These are phyloP conservation scores for Pterulicium gracile DNA, from an alignment of 1,284 basidiomycete species.

Conservation along the genomic window DNA sequence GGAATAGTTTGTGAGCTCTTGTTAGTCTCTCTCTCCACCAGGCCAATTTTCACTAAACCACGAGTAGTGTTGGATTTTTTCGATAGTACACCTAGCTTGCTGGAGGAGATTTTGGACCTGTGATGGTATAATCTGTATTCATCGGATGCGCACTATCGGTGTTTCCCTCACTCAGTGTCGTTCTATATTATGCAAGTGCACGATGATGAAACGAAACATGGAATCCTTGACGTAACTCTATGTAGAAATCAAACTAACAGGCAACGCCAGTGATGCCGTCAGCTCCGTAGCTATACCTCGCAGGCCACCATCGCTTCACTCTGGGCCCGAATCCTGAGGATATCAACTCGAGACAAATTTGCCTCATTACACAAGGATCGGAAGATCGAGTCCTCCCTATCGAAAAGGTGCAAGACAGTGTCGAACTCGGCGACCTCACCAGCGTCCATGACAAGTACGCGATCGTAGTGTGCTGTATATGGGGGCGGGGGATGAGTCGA, in stretches of 20 bases:
- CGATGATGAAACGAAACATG: no score
- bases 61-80: constrained; percentile 1
- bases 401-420: constrained; percentile 67
- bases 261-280: no score
- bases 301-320: no score
- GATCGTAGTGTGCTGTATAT: constrained; percentile 55
- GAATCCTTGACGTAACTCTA: no score
- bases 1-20: not conserved
- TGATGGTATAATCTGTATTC: not conserved
- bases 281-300: no score
- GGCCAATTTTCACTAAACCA: no score
- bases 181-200: no score
- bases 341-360: constrained; percentile 46
- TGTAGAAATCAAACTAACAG: no score
- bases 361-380: constrained; percentile 67
- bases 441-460: constrained; percentile 65
- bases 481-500: constrained; percentile 2
- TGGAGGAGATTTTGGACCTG: constrained; percentile 1
- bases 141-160: not conserved
- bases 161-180: not conserved
- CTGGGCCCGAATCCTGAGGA: constrained; percentile 28
- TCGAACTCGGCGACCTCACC: constrained; percentile 69
- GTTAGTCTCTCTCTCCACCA: not conserved
- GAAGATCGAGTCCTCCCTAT: constrained; percentile 63
- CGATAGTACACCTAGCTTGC: not conserved